phyloP scores from a whole-genome alignment of 1,284 basidiomycete genomes.

The Lignosus rhinocerotis region DNA sequence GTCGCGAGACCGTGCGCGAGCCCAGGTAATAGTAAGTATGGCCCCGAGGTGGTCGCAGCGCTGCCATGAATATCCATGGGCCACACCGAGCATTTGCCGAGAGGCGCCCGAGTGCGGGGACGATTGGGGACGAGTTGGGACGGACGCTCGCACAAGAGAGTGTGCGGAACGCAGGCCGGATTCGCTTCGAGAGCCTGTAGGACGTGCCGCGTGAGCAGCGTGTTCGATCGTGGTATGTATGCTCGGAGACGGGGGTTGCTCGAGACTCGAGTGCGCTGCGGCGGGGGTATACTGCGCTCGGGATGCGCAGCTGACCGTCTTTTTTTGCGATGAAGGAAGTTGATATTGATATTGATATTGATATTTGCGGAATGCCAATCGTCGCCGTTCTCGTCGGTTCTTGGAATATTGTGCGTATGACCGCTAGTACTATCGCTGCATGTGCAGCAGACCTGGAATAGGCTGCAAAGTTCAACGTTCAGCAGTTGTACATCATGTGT shows the following conservation, averaged over 20 bases:
- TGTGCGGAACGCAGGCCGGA: background rate
- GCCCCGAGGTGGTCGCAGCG: background rate
- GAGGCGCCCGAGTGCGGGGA: slow-evolving; percentile 1
- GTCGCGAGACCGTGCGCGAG: background rate
- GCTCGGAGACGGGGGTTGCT: slow-evolving; percentile 8
- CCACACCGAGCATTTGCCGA: slow-evolving; percentile 23
- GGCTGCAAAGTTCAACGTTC: no score
- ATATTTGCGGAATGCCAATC: no score
- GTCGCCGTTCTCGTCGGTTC: no score
- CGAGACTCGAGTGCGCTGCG: no score
- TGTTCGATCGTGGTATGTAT: slow-evolving; percentile 16
- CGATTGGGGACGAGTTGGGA: background rate
- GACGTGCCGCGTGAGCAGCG: background rate
- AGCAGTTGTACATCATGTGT: no score
- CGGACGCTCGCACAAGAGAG: slow-evolving; percentile 6
- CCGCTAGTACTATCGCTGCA: no score
- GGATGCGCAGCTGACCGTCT: slow-evolving; percentile 17
- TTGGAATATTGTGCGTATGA: no score
- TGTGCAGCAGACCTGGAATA: no score
- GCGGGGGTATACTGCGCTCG: background rate
- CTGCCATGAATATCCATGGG: background rate
- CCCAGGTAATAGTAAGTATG: no score
- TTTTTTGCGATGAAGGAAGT: no score
- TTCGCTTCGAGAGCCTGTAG: background rate
- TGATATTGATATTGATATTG: no score